phyloP scores from a whole-genome alignment of 2,329 filamentous ascomycete species.

The Colletotrichum sp. region DNA sequence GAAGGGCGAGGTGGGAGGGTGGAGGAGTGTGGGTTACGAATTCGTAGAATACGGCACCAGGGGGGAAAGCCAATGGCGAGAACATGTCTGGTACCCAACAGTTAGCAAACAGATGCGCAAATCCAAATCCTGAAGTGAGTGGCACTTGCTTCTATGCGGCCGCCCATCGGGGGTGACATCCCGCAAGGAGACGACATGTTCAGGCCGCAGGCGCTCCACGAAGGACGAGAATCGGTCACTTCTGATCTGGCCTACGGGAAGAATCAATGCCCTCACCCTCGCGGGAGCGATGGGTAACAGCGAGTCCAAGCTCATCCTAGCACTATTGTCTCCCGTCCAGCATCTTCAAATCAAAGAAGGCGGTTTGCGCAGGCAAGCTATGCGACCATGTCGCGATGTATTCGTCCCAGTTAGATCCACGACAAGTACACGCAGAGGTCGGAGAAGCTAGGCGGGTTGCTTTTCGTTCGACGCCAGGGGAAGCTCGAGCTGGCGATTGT shows the following conservation, averaged over 20 bases:
- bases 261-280: conserved; percentile 84
- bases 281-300: conserved; percentile 91
- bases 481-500: not conserved
- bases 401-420: not conserved
- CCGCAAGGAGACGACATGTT: conserved; percentile 82
- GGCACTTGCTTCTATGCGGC: conserved; percentile 78
- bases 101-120: not conserved
- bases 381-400: conserved; percentile 15
- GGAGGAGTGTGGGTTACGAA: conserved; percentile 81
- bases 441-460: conserved; percentile 1
- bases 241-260: conserved; percentile 88
- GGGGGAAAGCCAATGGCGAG: conserved; percentile 86
- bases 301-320: conserved; percentile 85
- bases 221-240: conserved; percentile 81
- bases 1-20: conserved; percentile 78
- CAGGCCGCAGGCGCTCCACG: conserved; percentile 75
- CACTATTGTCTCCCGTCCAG: conserved; percentile 38
- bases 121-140: not conserved
- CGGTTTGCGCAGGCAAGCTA: conserved; percentile 10
- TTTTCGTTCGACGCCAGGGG: not conserved
- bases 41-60: conserved; percentile 87
- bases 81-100: conserved; percentile 75
- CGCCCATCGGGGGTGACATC: conserved; percentile 86
- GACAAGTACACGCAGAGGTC: not conserved
- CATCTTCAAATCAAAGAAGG: conserved; percentile 17